Evolutionary conservation across 305 asterid species (phyloP), one percentile per base, ranked within the genome.

Genomic region (Fraxinus dipetala): DNA sequence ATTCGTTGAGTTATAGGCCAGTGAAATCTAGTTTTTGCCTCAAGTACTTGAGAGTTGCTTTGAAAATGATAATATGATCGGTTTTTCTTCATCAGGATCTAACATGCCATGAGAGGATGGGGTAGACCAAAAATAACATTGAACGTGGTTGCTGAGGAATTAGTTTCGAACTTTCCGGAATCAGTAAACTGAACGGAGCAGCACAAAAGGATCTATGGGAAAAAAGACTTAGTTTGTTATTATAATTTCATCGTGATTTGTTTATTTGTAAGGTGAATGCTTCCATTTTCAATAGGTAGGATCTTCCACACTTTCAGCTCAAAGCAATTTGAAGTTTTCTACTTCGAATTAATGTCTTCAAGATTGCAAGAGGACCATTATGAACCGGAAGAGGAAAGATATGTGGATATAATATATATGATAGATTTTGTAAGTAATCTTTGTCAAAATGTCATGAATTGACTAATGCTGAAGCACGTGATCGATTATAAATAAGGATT

Each of bases 301-400:
- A 73, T 98, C 98, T 78, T 93, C 99, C 22, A 96, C 98, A 4
- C 93, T 85, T 96, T 94, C 92, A 96, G 99, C 92, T 87, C 99
- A 43, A 94, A 92, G 88, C 98, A 96, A 78, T 94, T 87, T 75
- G 99, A 96, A 86, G 98, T 96, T 72, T 96, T 96, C 48, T 98
- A 96, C 40, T 90, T 96, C 61, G 98, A 96, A 85, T 82, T 96
- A 89, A 80, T 83, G 90, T 88, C 84, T 96, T 84, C 93, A 96
- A 85, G 97, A 94, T 81, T 94, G 99, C 89, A 87, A 79, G 16
- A 90, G 97, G 89, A 94, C 98, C 5, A 93, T 96, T 16, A 48
- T 48, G 20, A 48, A 48, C 59, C 20, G 59, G 20, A 14, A 16
- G 7, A 48, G 59, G 6, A 4, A 48, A 48, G 59, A 48, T 14